Evolutionary conservation across 208 protist genomes (phyloP), one percentile per base, ranked within the genome.

Genomic region (Angomonas deanei): DNA sequence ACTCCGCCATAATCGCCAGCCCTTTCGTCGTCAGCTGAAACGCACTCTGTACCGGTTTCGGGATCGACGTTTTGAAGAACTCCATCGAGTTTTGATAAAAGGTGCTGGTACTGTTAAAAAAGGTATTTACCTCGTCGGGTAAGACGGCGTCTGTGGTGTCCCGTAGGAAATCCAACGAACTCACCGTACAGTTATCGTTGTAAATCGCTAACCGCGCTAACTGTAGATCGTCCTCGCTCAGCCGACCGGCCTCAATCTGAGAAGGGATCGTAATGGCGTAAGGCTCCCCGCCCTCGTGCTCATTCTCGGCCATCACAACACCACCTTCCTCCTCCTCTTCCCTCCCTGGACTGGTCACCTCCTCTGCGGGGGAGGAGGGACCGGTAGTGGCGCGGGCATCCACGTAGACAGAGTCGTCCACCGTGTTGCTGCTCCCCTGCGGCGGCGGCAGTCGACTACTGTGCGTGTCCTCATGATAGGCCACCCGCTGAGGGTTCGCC

Each of bases 111-210:
- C 70, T 34, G 49, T 61, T 64, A 27, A 76, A 79, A 64, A 79
- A 70, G 53, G 17, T 38, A 47, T 64, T 70, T 28, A 81, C 38
- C 17, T 64, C 68, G 30, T 76, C 75, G 0, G 75, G 75, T 19
- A 81, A 38, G 27, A 81, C 46, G 2, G 68, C 61, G 28, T 65
- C 42, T 0, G 59, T 50, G 10, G 70, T 74, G 32, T 76, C 70
- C 10, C 52, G 36, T 1, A 81, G 53, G 30, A 81, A 76, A 54
- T 77, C 75, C 2, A 81, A 54, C 11, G 67, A 71, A 0, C 61
- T 58, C 21, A 73, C 63, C 31, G 38, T 46, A 17, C 49, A 26
- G 10, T 33, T 27, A 10, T 64, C 30, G 49, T 70, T 57, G 60
- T 74, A 70, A 2, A 61, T 49, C 28, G 59, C 59, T 13, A 76